A percentile compares a stretch with the other conserved stretches of the same genome.
These are phyloP conservation scores for Aristolochia fimbriata DNA, from an alignment of 164 flowering plant species.

Conservation along the genomic window DNA sequence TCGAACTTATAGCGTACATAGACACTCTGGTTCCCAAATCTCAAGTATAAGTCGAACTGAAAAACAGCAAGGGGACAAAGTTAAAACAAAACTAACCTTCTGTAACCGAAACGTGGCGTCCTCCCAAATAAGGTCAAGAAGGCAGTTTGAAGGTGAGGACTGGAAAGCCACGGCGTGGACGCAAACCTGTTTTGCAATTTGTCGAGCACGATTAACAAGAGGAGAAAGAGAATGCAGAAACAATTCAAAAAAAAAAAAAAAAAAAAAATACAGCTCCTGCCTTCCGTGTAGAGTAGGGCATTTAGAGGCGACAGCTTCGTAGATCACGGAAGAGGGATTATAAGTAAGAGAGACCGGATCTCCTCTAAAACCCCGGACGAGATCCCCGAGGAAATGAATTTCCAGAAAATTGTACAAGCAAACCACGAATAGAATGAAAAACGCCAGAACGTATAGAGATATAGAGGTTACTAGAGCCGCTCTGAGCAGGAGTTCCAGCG, in stretches of 20 bases:
- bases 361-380: slow-evolving; percentile 36
- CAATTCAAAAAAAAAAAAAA: background rate
- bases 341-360: slow-evolving; percentile 35
- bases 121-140: slow-evolving; percentile 40
- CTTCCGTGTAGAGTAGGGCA: slow-evolving; percentile 46
- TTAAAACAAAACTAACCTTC: slow-evolving; percentile 23
- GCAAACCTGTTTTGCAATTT: slow-evolving; percentile 15
- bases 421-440: slow-evolving; percentile 11
- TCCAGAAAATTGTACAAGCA: slow-evolving; percentile 42
- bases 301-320: slow-evolving; percentile 36
- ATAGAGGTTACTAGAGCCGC: slow-evolving; percentile 29
- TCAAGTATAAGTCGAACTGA: background rate
- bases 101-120: slow-evolving; percentile 36
- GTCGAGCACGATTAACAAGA: background rate
- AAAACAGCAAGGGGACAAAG: background rate
- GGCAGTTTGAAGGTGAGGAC: slow-evolving; percentile 57
- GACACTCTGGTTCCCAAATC: background rate
- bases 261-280: slow-evolving; percentile 10
- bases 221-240: background rate
- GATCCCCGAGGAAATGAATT: slow-evolving; percentile 36
- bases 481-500: slow-evolving; percentile 15
- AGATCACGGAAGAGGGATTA: slow-evolving; percentile 33
- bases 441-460: slow-evolving; percentile 23
- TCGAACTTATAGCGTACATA: background rate
- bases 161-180: slow-evolving; percentile 51